Evolutionary conservation across 495 filamentous ascomycete genomes (phyloP).

Genomic region (Lindgomyces ingoldianus): DNA sequence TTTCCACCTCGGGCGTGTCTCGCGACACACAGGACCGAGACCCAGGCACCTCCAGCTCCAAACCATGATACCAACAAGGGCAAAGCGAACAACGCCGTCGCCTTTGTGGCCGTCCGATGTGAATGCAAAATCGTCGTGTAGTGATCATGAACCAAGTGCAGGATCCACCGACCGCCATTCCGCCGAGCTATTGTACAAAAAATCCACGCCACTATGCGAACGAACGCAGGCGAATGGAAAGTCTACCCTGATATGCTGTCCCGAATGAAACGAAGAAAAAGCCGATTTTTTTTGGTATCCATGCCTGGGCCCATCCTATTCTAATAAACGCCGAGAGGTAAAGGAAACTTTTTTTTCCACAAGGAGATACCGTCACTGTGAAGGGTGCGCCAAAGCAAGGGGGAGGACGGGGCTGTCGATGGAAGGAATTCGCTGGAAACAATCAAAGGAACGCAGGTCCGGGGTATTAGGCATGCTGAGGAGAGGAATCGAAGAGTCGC

Average conservation of each 20-base stretch:
- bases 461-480: conserved; percentile 37
- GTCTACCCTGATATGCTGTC: conserved; percentile 35
- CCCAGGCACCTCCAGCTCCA: conserved; percentile 29
- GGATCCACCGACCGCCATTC: conserved; percentile 20
- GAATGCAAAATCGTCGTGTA: conserved; percentile 31
- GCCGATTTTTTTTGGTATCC: conserved; percentile 38
- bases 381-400: conserved; percentile 21
- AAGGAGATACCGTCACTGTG: conserved; percentile 20
- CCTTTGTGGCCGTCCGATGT: conserved; percentile 26
- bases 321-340: conserved; percentile 34
- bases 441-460: conserved; percentile 21
- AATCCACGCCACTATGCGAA: conserved; percentile 27
- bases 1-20: conserved; percentile 29
- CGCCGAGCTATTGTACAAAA: conserved; percentile 35
- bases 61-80: conserved; percentile 10
- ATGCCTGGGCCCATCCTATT: conserved; percentile 36
- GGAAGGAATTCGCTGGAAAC: conserved; percentile 10
- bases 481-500: conserved; percentile 28
- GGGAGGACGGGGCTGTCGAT: neutral
- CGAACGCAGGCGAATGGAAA: conserved; percentile 34
- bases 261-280: conserved; percentile 25
- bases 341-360: conserved; percentile 26
- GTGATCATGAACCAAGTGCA: conserved; percentile 20
- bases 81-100: conserved; percentile 21
- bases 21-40: conserved; percentile 31